Evolutionary conservation across 2,329 filamentous ascomycete genomes (phyloP).

Genomic region (Botryotinia globosa): DNA sequence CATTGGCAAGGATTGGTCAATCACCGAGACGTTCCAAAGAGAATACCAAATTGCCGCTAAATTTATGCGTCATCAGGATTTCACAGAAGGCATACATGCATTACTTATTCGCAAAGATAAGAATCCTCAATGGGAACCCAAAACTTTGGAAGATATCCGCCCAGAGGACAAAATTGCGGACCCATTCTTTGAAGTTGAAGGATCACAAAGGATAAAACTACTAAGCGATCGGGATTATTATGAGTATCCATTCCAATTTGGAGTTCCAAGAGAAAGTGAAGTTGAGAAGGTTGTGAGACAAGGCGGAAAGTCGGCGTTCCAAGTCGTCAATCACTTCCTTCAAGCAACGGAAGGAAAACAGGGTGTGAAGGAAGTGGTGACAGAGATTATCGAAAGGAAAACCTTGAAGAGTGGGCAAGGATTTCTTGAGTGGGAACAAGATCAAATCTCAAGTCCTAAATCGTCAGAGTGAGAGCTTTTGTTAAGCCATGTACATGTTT

Average conservation of each 20-base stretch:
- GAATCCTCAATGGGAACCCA: conserved; percentile 65
- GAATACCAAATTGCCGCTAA: conserved; percentile 80
- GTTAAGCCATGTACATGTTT: conserved; percentile 16
- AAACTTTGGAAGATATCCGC: conserved; percentile 65
- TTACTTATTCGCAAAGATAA: conserved; percentile 57
- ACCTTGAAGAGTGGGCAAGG: conserved; percentile 32
- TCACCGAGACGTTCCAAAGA: conserved; percentile 77
- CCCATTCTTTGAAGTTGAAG: conserved; percentile 63
- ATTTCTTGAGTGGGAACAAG: conserved; percentile 33
- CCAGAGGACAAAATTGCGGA: conserved; percentile 53
- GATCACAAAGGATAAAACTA: conserved; percentile 53
- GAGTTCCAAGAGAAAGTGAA: conserved; percentile 67
- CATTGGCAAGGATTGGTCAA: conserved; percentile 71
- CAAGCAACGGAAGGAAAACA: conserved; percentile 60
- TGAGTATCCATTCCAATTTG: conserved; percentile 70
- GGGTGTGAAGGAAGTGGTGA: conserved; percentile 65
- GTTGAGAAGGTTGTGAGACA: conserved; percentile 47
- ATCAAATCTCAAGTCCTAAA: neutral
- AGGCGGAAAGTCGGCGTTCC: conserved; percentile 45
- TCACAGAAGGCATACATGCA: conserved; percentile 85
- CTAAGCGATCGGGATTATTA: conserved; percentile 61
- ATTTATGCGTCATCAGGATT: conserved; percentile 92
- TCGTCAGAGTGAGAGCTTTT: conserved; percentile 1
- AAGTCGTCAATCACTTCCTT: conserved; percentile 64
- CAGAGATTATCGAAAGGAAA: conserved; percentile 60